A percentile compares a stretch with the other conserved stretches of the same genome.
Conservation (phyloP, 345 rosid species). For the Triadica sebifera region DNA sequence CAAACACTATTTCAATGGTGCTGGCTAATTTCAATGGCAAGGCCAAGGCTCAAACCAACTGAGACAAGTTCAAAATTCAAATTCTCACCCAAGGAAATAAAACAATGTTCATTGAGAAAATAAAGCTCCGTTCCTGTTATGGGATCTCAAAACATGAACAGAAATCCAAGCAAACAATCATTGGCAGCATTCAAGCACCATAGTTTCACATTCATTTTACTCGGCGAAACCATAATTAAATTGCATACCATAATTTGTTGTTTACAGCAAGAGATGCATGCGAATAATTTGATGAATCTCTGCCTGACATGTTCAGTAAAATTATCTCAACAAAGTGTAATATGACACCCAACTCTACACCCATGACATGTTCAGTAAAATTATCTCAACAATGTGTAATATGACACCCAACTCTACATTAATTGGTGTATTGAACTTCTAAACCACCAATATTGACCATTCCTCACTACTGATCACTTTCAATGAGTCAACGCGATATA, state of each 20-base stretch:
- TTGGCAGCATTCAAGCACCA: background rate
- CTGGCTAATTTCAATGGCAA: background rate
- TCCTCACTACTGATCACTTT: background rate
- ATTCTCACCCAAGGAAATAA: background rate
- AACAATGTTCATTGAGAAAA: background rate
- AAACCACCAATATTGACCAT: background rate
- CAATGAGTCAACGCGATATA: background rate
- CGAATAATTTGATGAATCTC: background rate
- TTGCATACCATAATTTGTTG: background rate
- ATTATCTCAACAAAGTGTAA: background rate
- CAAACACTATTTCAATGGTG: background rate
- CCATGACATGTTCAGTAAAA: too few species aligned
- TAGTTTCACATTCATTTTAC: background rate
- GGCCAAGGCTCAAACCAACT: background rate
- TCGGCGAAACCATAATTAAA: background rate
- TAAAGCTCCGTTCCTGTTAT: background rate
- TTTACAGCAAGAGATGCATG: background rate
- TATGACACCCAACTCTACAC: constrained; percentile 1
- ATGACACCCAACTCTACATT: too few species aligned
- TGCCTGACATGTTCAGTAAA: background rate
- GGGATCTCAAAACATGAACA: background rate
- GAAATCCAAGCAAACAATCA: background rate
- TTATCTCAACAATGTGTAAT: too few species aligned
- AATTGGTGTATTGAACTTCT: background rate
- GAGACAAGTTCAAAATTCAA: background rate